Conservation (phyloP, 257 asterid genomes). For the Pogostemon cablin region DNA sequence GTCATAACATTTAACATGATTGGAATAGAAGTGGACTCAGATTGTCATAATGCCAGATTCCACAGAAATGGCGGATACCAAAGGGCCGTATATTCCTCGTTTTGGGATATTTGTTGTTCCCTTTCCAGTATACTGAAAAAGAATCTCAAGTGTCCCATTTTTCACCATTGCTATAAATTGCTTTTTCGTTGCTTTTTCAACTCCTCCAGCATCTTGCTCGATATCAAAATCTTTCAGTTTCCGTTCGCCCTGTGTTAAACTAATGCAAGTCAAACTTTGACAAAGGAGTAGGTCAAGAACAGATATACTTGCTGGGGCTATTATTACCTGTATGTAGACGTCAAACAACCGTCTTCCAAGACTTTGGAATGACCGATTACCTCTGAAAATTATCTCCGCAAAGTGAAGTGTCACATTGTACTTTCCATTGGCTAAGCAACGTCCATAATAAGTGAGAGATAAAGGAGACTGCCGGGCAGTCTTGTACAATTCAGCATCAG, state of each 20-base stretch:
- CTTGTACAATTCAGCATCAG: slow-evolving; percentile 45
- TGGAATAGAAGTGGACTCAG: background rate
- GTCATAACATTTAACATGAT: background rate
- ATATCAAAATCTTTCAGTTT: slow-evolving; percentile 51
- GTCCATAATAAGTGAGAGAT: slow-evolving; percentile 63
- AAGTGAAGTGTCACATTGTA: slow-evolving; percentile 63
- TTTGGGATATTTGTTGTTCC: slow-evolving; percentile 52
- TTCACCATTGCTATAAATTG: slow-evolving; percentile 38
- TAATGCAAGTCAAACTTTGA: background rate
- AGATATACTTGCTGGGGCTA: background rate
- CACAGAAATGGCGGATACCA: slow-evolving; percentile 63
- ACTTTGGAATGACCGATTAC: slow-evolving; percentile 50
- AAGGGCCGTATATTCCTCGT: slow-evolving; percentile 56
- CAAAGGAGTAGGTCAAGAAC: too few relatives aligned
- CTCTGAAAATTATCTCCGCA: slow-evolving; percentile 56
- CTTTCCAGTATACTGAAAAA: slow-evolving; percentile 50
- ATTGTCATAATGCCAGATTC: slow-evolving; percentile 42
- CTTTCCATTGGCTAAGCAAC: slow-evolving; percentile 65
- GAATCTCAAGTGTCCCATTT: slow-evolving; percentile 46
- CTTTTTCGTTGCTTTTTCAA: slow-evolving; percentile 32
- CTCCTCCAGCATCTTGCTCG: slow-evolving; percentile 47
- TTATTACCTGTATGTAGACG: slow-evolving; percentile 58
- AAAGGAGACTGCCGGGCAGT: slow-evolving; percentile 57
- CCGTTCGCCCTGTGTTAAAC: slow-evolving; percentile 42
- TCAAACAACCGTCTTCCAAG: slow-evolving; percentile 68